Base-by-base conservation (phyloP, 1,284 basidiomycete species). In the Cryptococcus sp. region DNA sequence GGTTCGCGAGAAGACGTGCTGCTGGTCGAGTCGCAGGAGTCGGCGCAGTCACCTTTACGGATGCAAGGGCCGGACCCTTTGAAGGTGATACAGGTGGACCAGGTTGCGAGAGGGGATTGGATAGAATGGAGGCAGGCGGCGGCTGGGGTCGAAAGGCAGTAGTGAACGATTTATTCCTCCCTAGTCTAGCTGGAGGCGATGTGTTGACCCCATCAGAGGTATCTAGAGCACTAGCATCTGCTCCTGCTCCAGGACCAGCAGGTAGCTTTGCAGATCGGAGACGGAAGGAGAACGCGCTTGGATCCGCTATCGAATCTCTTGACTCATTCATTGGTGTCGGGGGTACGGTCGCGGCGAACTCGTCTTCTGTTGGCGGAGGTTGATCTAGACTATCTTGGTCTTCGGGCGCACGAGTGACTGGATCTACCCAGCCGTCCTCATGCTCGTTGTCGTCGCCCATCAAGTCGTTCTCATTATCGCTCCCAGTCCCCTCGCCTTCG, bases 361-460 rank as follows among this genome's bases (percentile, higher is more conserved):
- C 68, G 19, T 63, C 57, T 29, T 69, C 67, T 6, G 50, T 53
- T 3, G 64, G 61, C 13, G 54, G 59, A n/a, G 40, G 47, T 22
- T 50, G 44, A 17, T 57, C 63, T 29, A 57, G 41, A 13, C 44
- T 51, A 40, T 52, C 57, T 43, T 54, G 59, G 19, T 52, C 62
- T 22, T 61, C 64, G 2, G 70, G 71, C 5, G 70, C 72, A 22
- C 73, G 59, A 3, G 76, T 76, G 7, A 76, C 76, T 20, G 74
- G 76, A 52, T 75, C 71, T n/a, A 71, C 63, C 74, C 73, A 77
- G 38, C 39, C 63, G 47, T 59, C 58, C 16, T 15, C 54, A 25
- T 47, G 57, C 22, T 50, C 55, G 17, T 47, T 58, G 20, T 38
- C 54, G 20, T n/a, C 23, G 15, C 25, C 47, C 22, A 44, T 48